Percentiles rank a stretch among this genome's conserved stretches.
These are phyloP conservation scores for Exophiala alcalophila DNA, from an alignment of 2,329 filamentous ascomycete species.

Conservation along the genomic window DNA sequence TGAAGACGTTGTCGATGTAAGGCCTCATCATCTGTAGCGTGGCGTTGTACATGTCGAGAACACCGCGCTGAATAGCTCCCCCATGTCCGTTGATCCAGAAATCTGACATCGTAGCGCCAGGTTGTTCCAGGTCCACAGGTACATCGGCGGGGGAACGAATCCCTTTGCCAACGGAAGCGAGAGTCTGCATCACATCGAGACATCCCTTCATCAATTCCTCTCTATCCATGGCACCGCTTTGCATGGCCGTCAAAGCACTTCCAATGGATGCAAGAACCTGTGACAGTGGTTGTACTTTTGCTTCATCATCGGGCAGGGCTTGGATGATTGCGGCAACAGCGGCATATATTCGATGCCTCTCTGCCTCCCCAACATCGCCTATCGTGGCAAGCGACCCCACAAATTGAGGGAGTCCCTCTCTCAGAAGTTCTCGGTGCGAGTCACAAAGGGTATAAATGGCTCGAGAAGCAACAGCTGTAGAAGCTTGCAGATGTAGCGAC, in stretches of 20 bases:
- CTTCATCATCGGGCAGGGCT: constrained; percentile 39
- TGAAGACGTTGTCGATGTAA: constrained; percentile 38
- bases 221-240: constrained; percentile 34
- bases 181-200: constrained; percentile 38
- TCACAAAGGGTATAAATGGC: constrained; percentile 46
- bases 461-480: constrained; percentile 42
- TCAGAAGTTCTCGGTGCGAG: constrained; percentile 42
- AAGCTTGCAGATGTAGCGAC: constrained; percentile 42
- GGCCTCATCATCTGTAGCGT: constrained; percentile 40
- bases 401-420: constrained; percentile 43
- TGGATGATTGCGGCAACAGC: constrained; percentile 47
- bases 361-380: constrained; percentile 21
- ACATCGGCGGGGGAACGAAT: constrained; percentile 26
- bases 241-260: constrained; percentile 33
- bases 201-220: constrained; percentile 38
- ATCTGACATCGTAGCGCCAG: not conserved
- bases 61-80: constrained; percentile 16
- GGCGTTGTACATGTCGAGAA: constrained; percentile 19
- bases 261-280: constrained; percentile 39
- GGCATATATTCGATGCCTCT: constrained; percentile 37
- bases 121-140: constrained; percentile 24
- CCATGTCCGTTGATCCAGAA: constrained; percentile 29
- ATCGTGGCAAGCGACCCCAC: constrained; percentile 38
- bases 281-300: constrained; percentile 40
- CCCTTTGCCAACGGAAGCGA: constrained; percentile 29